Evolutionary conservation across 139 green algal genomes (phyloP).

Genomic region (Chlorella sp.): DNA sequence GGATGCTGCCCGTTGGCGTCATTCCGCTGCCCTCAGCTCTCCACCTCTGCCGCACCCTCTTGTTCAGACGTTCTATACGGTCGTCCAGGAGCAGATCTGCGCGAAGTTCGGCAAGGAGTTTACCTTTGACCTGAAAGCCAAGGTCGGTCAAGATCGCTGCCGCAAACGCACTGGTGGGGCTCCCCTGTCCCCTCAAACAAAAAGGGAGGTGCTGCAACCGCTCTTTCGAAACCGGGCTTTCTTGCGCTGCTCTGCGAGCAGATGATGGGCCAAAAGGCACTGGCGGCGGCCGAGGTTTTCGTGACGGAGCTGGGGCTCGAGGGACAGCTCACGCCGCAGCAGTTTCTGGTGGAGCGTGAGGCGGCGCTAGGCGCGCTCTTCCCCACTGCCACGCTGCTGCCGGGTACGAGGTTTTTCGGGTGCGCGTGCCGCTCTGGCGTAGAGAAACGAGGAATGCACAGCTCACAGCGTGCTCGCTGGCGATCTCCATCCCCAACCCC

Average conservation of each 20-base stretch:
- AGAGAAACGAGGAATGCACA: not conserved
- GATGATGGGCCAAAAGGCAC: slow-evolving; percentile 78
- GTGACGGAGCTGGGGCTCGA: slow-evolving; percentile 62
- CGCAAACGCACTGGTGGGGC: not conserved
- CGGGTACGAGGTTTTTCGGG: slow-evolving; percentile 41
- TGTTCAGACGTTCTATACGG: slow-evolving; percentile 73
- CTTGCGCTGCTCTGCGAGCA: slow-evolving; percentile 15
- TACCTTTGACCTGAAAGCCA: slow-evolving; percentile 79
- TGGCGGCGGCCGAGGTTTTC: slow-evolving; percentile 64
- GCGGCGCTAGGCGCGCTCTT: slow-evolving; percentile 73
- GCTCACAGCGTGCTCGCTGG: not conserved
- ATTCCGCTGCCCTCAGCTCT: not conserved
- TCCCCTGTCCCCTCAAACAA: slow-evolving; percentile 25
- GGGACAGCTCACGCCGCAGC: slow-evolving; percentile 49
- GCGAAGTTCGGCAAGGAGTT: slow-evolving; percentile 66
- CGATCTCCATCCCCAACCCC: not conserved
- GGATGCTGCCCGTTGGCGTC: not conserved
- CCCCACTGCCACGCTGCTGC: slow-evolving; percentile 67
- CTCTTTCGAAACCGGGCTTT: not conserved
- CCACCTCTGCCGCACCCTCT: not conserved
- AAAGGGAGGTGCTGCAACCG: slow-evolving; percentile 5
- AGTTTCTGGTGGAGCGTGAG: slow-evolving; percentile 68
- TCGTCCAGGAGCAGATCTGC: slow-evolving; percentile 68
- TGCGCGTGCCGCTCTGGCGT: not conserved
- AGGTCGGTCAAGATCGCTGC: not conserved